Evolutionary conservation across 2,329 filamentous ascomycete genomes (phyloP), one percentile per base, ranked within the genome.

Genomic region (Tolypocladium amazonense): DNA sequence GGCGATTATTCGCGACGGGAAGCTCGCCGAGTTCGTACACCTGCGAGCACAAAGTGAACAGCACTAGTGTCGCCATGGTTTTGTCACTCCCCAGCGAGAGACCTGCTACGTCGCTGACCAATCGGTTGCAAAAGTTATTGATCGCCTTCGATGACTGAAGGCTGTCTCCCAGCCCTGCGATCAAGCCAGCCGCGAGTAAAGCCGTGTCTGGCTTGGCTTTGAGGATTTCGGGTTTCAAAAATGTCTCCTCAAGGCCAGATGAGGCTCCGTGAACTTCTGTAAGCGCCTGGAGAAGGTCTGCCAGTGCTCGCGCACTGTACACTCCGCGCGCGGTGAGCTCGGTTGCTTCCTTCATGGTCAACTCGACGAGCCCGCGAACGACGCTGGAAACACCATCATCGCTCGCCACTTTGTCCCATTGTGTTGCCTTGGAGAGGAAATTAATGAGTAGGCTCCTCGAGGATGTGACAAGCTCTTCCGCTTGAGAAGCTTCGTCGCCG

Each of bases 1-100:
- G 74, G 30, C 92, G 83, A 67, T 92, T 86, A 53, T 81, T 83
- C 1, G 82, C 80, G 1, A 86, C 79, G 0, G 84, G 84, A 9
- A 86, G 63, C 62, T 80, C 74, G 2, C 77, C 81, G 0, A 70
- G 56, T 30, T 80, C 77, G 62, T 84, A 88, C 18, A 85, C 71
- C 11, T 74, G 70, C 60, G 82, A 71, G 59, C 76, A 79, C 9
- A 80, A 72, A 23, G 85, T 81, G 5, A 88, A 72, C 1, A 87
- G 73, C 2, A 82, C 77, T 3, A 88, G 71, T 0, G 74, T 76
- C 35, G 75, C 70, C 18, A 82, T 68, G 0, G 81, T 78, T 59
- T 79, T 79, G 12, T 77, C 75, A 0, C 73, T 68, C 1, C 73
- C 68, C 0, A 74, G 69, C 5, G 74, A 75, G 0, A 79, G 76